Evolutionary conservation across 2,329 filamentous ascomycete species (phyloP).

Genomic region (Aspergillus viridinutans): DNA sequence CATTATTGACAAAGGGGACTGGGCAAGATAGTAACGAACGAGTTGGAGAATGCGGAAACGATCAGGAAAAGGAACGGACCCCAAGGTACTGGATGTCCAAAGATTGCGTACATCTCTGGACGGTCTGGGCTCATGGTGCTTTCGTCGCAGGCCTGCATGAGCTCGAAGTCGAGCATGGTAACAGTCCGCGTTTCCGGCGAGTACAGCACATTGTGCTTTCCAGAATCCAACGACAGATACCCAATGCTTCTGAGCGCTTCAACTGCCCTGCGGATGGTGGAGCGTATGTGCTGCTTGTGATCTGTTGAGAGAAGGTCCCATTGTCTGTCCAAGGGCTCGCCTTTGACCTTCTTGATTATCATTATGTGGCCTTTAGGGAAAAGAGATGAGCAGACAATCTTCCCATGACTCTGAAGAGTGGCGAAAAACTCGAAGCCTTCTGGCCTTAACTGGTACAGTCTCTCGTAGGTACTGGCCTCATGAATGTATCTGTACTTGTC

Average conservation of each 20-base stretch:
- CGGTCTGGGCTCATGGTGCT: neutral
- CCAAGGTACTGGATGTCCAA: neutral
- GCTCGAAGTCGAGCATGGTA: conserved; percentile 5
- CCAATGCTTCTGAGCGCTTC: neutral
- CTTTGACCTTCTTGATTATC: neutral
- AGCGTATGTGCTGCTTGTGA: neutral
- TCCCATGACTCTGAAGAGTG: neutral
- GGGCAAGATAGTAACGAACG: no score
- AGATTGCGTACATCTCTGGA: conserved; percentile 4
- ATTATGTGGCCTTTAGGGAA: conserved; percentile 4
- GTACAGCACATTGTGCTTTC: no score
- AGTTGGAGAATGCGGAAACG: no score
- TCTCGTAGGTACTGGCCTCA: conserved; percentile 6
- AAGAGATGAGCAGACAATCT: conserved; percentile 4
- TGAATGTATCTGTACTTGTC: neutral
- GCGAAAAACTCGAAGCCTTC: conserved; percentile 5
- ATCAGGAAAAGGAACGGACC: no score
- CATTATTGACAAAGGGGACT: no score
- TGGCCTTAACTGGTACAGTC: neutral
- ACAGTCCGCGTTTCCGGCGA: neutral
- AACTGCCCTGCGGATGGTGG: neutral
- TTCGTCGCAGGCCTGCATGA: neutral
- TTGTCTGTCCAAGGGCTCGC: neutral
- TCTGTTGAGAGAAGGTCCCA: neutral
- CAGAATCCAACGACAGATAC: no score